Conservation (phyloP, 164 flowering plant species). For the Piper betle region DNA sequence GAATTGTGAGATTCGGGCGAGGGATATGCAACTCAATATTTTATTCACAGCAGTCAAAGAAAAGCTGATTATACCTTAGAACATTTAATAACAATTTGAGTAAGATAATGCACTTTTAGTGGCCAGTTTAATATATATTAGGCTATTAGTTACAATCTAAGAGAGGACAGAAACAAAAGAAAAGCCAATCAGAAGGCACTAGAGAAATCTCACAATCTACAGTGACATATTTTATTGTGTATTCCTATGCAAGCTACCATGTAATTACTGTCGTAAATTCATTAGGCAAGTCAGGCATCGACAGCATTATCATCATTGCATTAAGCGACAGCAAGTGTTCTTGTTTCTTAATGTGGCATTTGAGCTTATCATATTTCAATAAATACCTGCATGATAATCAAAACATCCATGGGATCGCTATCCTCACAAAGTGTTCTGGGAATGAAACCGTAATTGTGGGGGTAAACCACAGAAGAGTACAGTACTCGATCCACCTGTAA, state of each 20-base stretch:
- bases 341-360: not conserved
- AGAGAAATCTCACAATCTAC: too few species aligned
- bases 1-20: not conserved
- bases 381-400: constrained; percentile 78
- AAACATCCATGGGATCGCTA: constrained; percentile 80
- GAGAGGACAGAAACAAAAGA: too few species aligned
- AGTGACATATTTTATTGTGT: too few species aligned
- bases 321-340: not conserved
- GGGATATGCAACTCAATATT: not conserved
- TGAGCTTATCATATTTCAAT: not conserved
- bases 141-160: too few species aligned
- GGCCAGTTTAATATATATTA: not conserved
- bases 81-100: not conserved
- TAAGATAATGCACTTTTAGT: not conserved
- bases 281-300: not conserved
- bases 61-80: not conserved
- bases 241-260: too few species aligned
- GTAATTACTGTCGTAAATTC: too few species aligned
- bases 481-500: constrained; percentile 82
- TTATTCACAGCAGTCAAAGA: not conserved
- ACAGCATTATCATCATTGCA: not conserved
- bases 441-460: constrained; percentile 94
- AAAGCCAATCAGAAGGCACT: too few species aligned
- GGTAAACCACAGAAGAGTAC: constrained; percentile 88
- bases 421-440: constrained; percentile 92